phyloP scores from a whole-genome alignment of 2,329 filamentous ascomycete species.

The Ascochyta lentis region DNA sequence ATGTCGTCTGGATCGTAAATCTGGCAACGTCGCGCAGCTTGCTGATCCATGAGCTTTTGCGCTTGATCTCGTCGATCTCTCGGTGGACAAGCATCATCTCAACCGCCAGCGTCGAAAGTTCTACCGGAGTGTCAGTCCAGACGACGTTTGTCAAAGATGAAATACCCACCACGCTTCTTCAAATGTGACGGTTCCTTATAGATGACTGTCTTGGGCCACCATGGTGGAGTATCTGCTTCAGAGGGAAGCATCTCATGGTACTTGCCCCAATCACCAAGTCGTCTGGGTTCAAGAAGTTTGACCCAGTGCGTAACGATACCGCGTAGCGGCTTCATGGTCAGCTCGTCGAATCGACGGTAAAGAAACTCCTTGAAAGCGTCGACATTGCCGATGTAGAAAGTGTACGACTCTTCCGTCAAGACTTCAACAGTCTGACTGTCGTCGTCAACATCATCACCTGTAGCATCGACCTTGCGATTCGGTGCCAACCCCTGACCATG shows the following conservation, averaged over 20 bases:
- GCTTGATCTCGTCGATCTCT: conserved; percentile 31
- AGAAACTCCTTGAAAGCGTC: conserved; percentile 32
- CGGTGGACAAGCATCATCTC: conserved; percentile 43
- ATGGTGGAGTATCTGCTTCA: conserved; percentile 28
- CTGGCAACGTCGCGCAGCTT: conserved; percentile 32
- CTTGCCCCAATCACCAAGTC: conserved; percentile 31
- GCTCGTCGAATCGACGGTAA: conserved; percentile 33
- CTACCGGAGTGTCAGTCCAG: conserved; percentile 23
- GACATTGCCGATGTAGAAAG: conserved; percentile 38
- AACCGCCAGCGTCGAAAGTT: conserved; percentile 35
- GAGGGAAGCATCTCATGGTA: conserved; percentile 33
- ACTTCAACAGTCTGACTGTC: conserved; percentile 14
- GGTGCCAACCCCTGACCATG: conserved; percentile 4
- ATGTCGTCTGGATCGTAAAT: conserved; percentile 29
- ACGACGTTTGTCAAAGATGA: neutral
- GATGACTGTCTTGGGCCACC: conserved; percentile 40
- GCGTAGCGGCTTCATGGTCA: conserved; percentile 43
- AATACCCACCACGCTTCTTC: conserved; percentile 31
- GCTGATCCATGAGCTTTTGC: conserved; percentile 31
- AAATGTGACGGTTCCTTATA: conserved; percentile 46
- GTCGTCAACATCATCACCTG: conserved; percentile 19
- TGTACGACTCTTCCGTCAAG: conserved; percentile 16
- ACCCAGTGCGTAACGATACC: conserved; percentile 44
- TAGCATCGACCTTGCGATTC: neutral
- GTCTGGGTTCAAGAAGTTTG: conserved; percentile 36